Percentiles rank a stretch among this genome's conserved stretches.
These are phyloP conservation scores for Pseudocercospora crystallina DNA, from an alignment of 2,329 filamentous ascomycete species.

Conservation along the genomic window DNA sequence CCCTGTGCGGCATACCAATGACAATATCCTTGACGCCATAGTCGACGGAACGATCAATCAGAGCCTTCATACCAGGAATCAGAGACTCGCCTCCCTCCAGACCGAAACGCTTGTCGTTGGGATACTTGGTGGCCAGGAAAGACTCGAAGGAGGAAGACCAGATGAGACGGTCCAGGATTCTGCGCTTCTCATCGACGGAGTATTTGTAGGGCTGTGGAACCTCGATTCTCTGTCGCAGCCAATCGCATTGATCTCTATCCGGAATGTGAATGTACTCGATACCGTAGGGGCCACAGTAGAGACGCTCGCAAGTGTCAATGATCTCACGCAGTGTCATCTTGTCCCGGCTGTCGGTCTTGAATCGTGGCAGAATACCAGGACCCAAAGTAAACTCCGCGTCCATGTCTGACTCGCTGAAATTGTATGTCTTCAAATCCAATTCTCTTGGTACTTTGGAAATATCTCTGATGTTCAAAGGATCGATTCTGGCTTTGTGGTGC, in stretches of 20 bases:
- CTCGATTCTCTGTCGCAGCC: slow-evolving; percentile 93
- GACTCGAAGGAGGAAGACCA: slow-evolving; percentile 98
- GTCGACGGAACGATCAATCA: slow-evolving; percentile 97
- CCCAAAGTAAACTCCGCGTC: slow-evolving; percentile 89
- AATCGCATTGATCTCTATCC: slow-evolving; percentile 95
- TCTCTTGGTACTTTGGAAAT: slow-evolving; percentile 65
- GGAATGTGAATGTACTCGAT: slow-evolving; percentile 99
- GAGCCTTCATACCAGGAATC: slow-evolving; percentile 97
- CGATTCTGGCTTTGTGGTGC: slow-evolving; percentile 97
- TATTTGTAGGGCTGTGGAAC: slow-evolving; percentile 95
- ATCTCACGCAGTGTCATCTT: slow-evolving; percentile 98
- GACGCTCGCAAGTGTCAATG: slow-evolving; percentile 84
- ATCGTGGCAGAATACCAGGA: slow-evolving; percentile 90
- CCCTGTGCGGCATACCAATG: slow-evolving; percentile 99
- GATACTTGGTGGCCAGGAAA: slow-evolving; percentile 95
- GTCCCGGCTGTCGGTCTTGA: slow-evolving; percentile 81
- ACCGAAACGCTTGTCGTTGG: slow-evolving; percentile 99
- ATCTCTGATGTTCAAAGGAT: slow-evolving; percentile 88
- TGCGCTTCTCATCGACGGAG: slow-evolving; percentile 95
- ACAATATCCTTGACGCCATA: slow-evolving; percentile 99
- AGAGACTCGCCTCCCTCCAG: slow-evolving; percentile 95
- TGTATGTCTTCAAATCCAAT: slow-evolving; percentile 87
- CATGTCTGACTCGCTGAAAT: slow-evolving; percentile 91
- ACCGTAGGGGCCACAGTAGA: slow-evolving; percentile 97
- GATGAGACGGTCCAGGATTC: slow-evolving; percentile 94